Evolutionary conservation across 441 rosid genomes (phyloP).

Genomic region (Daphne laureola): DNA sequence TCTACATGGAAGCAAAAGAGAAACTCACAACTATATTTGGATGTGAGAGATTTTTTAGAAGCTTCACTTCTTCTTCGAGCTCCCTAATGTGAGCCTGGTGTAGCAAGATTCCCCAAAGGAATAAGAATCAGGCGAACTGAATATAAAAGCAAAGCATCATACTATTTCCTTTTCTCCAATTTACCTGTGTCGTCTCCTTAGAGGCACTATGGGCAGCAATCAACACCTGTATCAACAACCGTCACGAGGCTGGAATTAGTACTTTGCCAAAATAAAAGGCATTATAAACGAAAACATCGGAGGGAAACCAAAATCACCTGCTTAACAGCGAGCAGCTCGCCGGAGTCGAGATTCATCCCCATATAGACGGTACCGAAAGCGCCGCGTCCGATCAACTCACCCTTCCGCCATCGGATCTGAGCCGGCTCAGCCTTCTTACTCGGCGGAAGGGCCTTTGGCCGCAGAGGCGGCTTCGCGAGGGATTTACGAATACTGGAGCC

Average conservation of each 20-base stretch:
- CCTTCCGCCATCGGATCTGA: conserved; percentile 86
- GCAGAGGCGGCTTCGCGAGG: conserved; percentile 36
- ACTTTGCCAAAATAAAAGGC: too few species aligned
- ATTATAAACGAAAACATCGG: too few species aligned
- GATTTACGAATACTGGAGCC: conserved; percentile 83
- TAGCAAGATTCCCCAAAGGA: conserved; percentile 11
- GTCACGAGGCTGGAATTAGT: too few species aligned
- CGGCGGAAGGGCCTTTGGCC: conserved; percentile 25
- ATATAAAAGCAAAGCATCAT: not conserved
- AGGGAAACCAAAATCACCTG: conserved; percentile 47
- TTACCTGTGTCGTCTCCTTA: conserved; percentile 90
- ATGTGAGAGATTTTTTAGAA: conserved; percentile 87
- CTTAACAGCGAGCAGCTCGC: conserved; percentile 95
- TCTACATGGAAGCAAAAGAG: not conserved
- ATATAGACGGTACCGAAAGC: conserved; percentile 96
- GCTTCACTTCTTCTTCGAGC: conserved; percentile 96
- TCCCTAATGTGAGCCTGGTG: conserved; percentile 81
- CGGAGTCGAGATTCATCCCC: conserved; percentile 99
- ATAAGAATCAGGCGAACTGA: not conserved
- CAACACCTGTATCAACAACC: conserved; percentile 44
- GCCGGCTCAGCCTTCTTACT: conserved; percentile 39
- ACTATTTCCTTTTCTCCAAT: not conserved
- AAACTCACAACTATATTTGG: conserved; percentile 89
- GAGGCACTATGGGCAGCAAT: conserved; percentile 78
- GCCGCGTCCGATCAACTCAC: conserved; percentile 93